A percentile compares a stretch with the other conserved stretches of the same genome.
Conservation (phyloP, 371 early-diverging fungal genomes). For the Apophysomyces trapeziformis region DNA sequence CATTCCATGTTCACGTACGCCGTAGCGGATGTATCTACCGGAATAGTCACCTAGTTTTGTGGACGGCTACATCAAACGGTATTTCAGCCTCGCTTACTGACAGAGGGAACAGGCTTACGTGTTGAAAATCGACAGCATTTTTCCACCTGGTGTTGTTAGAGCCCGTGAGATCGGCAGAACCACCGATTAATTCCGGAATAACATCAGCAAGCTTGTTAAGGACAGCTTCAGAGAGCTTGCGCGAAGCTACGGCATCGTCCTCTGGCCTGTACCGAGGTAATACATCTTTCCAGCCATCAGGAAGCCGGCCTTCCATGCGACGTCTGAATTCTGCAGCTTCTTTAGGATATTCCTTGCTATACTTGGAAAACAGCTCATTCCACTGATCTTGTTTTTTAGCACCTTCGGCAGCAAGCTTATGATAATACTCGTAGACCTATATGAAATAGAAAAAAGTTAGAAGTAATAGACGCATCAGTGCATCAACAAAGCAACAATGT, state of each 20-base stretch:
- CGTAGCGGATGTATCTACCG: slow-evolving; percentile 96
- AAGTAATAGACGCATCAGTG: too few species aligned
- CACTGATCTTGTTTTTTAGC: slow-evolving; percentile 71
- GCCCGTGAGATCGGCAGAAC: slow-evolving; percentile 99
- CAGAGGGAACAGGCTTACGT: slow-evolving; percentile 32
- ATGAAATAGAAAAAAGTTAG: too few species aligned
- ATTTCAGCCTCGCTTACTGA: neutral
- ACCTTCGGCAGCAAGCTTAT: slow-evolving; percentile 55
- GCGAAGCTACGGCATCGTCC: slow-evolving; percentile 88
- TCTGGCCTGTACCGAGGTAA: slow-evolving; percentile 83
- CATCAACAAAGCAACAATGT: neutral
- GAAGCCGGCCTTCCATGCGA: slow-evolving; percentile 75
- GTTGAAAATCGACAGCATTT: slow-evolving; percentile 93
- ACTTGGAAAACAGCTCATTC: slow-evolving; percentile 73
- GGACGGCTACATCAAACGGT: slow-evolving; percentile 33
- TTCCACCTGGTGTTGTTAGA: slow-evolving; percentile 98
- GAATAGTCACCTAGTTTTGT: slow-evolving; percentile 77
- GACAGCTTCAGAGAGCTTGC: slow-evolving; percentile 85
- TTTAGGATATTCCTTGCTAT: slow-evolving; percentile 67
- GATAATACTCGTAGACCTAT: slow-evolving; percentile 70
- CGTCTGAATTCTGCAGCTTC: slow-evolving; percentile 79
- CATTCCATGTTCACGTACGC: slow-evolving; percentile 99
- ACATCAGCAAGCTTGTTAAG: slow-evolving; percentile 82
- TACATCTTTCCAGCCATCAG: slow-evolving; percentile 71
- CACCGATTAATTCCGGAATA: slow-evolving; percentile 92